These are phyloP conservation scores for Phytophthora citricola DNA, from an alignment of 352 stramenopile genomes.

Conservation along the genomic window DNA sequence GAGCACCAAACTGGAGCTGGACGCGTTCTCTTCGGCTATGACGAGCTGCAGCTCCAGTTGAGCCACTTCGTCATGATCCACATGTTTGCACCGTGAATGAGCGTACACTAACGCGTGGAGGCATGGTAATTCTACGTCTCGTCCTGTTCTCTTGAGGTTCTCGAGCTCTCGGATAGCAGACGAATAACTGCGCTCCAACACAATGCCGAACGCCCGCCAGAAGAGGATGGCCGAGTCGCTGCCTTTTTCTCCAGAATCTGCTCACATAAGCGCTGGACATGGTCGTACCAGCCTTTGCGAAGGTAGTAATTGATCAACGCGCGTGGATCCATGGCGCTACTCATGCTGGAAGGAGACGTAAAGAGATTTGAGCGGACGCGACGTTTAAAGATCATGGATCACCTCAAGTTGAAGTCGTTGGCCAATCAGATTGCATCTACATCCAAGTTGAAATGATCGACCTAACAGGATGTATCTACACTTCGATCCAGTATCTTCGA, in stretches of 20 bases:
- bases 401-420: conserved; percentile 27
- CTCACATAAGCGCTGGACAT: conserved; percentile 86
- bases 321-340: conserved; percentile 55
- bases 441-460: not conserved
- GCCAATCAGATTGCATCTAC: conserved; percentile 4
- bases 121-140: conserved; percentile 82
- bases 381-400: conserved; percentile 18
- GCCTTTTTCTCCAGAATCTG: conserved; percentile 79
- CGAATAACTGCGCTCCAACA: conserved; percentile 76
- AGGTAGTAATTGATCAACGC: conserved; percentile 91
- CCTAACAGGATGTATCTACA: too few relatives aligned
- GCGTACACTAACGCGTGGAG: conserved; percentile 82
- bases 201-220: conserved; percentile 87
- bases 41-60: conserved; percentile 81
- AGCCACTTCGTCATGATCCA: conserved; percentile 82
- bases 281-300: conserved; percentile 88
- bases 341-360: conserved; percentile 4
- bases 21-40: conserved; percentile 79
- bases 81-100: conserved; percentile 77
- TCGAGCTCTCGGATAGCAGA: conserved; percentile 89
- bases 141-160: conserved; percentile 71
- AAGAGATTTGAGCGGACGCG: conserved; percentile 9
- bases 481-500: not conserved
- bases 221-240: conserved; percentile 84
- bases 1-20: conserved; percentile 59